Base-by-base conservation (phyloP, 129 eudicot species). In the Ambrosia trifida region DNA sequence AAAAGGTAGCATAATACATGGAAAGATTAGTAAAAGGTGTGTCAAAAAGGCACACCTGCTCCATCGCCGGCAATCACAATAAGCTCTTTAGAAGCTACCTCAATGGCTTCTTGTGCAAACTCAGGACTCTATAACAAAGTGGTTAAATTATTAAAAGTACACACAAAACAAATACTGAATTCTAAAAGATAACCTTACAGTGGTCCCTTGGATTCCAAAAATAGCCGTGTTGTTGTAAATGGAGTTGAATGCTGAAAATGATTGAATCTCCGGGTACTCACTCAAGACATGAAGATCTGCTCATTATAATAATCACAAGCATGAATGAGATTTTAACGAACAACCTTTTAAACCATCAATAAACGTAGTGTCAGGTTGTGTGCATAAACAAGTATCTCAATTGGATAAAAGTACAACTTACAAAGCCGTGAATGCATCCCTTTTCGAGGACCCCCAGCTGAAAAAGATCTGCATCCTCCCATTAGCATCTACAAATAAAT, bases 391-490 rank as follows among this genome's bases (percentile, higher is more conserved):
- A 60, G 43, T 16, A 72, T 44, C 60, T 61, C 50, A n/a, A 49
- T 1, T 45, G 18, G 43, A 62, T 5, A 62, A 36, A 49, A 49
- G 38, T 73, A 18, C 66, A 59, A 83, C 97, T 85, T 83, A 92
- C 98, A 92, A 83, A 92, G 87, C 30, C 98, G 83, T 66, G 98
- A 88, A 80, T 89, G 83, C 98, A 89, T 92, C 75, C 98, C 98
- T 79, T 92, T 89, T 73, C 98, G 95, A 60, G 98, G 98, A 72
- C 98, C 98, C 44, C 98, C 98, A 79, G 98, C 95, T 49, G 96
- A 92, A 85, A 92, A 92, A 49, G 98, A 92, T 76, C 98, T 96
- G 69, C 96, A 94, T 32, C 98, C 98, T 74, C 98, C 98, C 96
- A 92, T 86, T 33, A 92, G 86, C 91, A 92, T 88, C 98, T 92